A percentile compares a stretch with the other conserved stretches of the same genome.
Evolutionary conservation across 140 eudicot genomes (phyloP).

Genomic region (Bidens hawaiensis): DNA sequence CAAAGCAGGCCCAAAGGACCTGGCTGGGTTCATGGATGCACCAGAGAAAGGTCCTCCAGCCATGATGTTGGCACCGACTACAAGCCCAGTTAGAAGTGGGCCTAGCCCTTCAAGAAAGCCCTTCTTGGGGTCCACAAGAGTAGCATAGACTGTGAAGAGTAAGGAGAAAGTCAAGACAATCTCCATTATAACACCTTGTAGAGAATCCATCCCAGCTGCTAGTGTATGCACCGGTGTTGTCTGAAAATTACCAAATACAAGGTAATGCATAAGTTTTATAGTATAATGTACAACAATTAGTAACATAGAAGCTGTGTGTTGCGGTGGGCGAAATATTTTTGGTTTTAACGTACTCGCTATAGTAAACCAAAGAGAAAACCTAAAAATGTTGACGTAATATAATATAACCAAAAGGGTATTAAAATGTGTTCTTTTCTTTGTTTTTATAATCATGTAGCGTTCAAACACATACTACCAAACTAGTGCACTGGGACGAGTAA

Average conservation of each 20-base stretch:
- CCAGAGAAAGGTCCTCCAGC: constrained; percentile 84
- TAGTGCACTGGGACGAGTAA: too few species aligned
- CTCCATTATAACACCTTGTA: constrained; percentile 90
- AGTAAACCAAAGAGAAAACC: too few species aligned
- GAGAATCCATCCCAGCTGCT: constrained; percentile 54
- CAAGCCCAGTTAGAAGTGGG: constrained; percentile 72
- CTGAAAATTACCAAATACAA: constrained; percentile 35
- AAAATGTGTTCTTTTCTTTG: too few species aligned
- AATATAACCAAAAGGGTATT: too few species aligned
- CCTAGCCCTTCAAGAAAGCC: constrained; percentile 66
- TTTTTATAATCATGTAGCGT: too few species aligned
- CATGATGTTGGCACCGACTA: constrained; percentile 88
- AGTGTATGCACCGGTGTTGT: constrained; percentile 63
- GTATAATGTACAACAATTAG: background rate
- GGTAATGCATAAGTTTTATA: background rate
- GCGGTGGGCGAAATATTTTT: too few species aligned
- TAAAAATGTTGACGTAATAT: too few species aligned
- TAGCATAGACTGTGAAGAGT: constrained; percentile 80
- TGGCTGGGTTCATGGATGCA: constrained; percentile 96
- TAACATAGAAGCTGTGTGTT: background rate
- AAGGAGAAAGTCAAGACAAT: constrained; percentile 74
- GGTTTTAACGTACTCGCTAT: too few species aligned
- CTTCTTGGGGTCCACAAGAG: constrained; percentile 83
- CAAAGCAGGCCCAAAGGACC: constrained; percentile 92
- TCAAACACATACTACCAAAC: too few species aligned